Evolutionary conservation across 805 yeast species (phyloP).

Genomic region (Candida boidinii): DNA sequence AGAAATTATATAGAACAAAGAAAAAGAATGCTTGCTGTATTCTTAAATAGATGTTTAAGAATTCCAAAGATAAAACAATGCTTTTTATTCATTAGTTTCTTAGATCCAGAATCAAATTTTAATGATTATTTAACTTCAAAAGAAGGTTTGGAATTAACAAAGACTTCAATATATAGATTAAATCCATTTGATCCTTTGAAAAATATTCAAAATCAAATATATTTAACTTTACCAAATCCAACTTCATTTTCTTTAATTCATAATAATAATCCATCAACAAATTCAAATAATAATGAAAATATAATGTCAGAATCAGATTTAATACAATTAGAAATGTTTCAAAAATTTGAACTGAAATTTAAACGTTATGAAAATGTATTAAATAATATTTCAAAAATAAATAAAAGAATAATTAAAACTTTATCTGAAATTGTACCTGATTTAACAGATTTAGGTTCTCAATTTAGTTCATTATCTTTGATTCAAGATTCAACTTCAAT

Average conservation of each 20-base stretch:
- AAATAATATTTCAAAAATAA: conserved; percentile 26
- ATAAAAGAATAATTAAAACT: conserved; percentile 36
- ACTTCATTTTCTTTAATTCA: conserved; percentile 17
- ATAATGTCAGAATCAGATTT: conserved; percentile 9
- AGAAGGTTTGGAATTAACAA: conserved; percentile 45
- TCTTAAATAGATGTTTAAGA: conserved; percentile 65
- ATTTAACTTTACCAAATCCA: conserved; percentile 56
- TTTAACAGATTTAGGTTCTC: conserved; percentile 42
- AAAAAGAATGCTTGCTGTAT: conserved; percentile 65
- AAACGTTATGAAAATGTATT: conserved; percentile 23
- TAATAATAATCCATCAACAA: conserved; percentile 16
- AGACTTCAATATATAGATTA: conserved; percentile 39
- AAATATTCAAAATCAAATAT: conserved; percentile 45
- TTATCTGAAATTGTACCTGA: conserved; percentile 39
- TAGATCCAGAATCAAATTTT: conserved; percentile 85
- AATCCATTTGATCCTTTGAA: conserved; percentile 54
- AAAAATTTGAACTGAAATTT: conserved; percentile 22
- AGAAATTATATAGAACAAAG: conserved; percentile 42
- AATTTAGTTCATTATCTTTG: conserved; percentile 45
- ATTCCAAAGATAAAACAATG: conserved; percentile 49
- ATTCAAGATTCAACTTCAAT: conserved; percentile 34
- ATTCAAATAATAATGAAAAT: not conserved
- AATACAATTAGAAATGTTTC: conserved; percentile 21
- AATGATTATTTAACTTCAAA: conserved; percentile 55
- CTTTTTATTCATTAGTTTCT: conserved; percentile 62